A percentile compares a stretch with the other conserved stretches of the same genome.
These are phyloP conservation scores for Coemansia sp. DNA, from an alignment of 371 early-diverging fungal species.

Conservation along the genomic window DNA sequence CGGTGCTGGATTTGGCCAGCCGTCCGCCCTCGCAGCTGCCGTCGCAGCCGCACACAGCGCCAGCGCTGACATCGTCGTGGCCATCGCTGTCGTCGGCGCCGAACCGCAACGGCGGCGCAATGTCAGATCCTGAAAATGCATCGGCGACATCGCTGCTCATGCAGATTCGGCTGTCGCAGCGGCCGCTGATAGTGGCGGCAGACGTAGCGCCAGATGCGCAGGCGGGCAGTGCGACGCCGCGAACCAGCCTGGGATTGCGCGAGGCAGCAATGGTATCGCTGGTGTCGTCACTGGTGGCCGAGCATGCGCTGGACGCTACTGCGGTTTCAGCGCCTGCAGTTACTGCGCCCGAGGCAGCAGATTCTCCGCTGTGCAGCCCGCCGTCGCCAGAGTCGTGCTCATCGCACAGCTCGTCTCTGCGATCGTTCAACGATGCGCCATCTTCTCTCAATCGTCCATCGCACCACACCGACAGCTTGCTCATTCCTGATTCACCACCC, in stretches of 20 bases:
- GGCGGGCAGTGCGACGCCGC: neutral
- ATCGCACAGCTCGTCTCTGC: neutral
- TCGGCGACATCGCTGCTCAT: slow-evolving; percentile 15
- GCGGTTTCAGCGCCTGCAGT: neutral
- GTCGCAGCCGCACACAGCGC: slow-evolving; percentile 14
- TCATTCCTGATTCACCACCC: slow-evolving; percentile 12
- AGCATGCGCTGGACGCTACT: slow-evolving; percentile 1
- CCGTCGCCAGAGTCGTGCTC: slow-evolving; percentile 19
- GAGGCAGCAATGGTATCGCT: slow-evolving; percentile 14
- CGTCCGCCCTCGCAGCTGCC: slow-evolving; percentile 4
- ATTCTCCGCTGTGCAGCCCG: slow-evolving; percentile 8
- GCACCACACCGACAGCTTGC: slow-evolving; percentile 10
- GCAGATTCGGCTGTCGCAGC: slow-evolving; percentile 33
- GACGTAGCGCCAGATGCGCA: neutral
- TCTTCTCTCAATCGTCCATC: neutral
- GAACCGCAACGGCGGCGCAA: neutral
- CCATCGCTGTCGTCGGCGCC: slow-evolving; percentile 10
- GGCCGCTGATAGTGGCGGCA: slow-evolving; percentile 10
- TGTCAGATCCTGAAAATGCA: neutral
- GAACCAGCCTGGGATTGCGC: slow-evolving; percentile 1
- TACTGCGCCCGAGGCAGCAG: neutral
- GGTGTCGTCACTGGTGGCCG: slow-evolving; percentile 10
- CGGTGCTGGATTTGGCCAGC: slow-evolving; percentile 31
- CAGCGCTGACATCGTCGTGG: slow-evolving; percentile 14
- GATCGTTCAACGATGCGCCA: neutral